phyloP scores from a whole-genome alignment of 2,329 filamentous ascomycete species.

The Monosporascus sp. region DNA sequence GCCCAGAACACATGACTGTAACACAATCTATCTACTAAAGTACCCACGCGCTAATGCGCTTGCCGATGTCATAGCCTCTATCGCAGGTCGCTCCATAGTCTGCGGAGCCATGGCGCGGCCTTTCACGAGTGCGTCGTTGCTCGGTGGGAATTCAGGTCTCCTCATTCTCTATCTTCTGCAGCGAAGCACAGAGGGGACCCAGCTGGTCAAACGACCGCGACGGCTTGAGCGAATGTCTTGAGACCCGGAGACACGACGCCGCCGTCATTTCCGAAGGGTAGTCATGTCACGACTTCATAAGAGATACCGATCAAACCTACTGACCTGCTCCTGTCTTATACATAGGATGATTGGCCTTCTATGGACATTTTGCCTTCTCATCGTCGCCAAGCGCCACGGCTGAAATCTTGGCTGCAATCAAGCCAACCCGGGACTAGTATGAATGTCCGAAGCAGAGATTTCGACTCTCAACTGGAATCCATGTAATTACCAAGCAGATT shows the following conservation, averaged over 20 bases:
- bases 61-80: slow-evolving; percentile 16
- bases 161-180: neutral
- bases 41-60: slow-evolving; percentile 25
- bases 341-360: neutral
- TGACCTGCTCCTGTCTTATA: neutral
- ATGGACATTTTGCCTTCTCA: neutral
- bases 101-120: neutral
- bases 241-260: neutral
- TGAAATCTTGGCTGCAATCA: neutral
- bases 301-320: neutral
- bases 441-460: neutral
- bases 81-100: neutral
- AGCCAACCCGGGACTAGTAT: neutral
- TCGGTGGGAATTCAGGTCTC: neutral
- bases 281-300: neutral
- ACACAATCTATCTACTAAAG: slow-evolving; percentile 25
- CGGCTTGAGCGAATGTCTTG: neutral
- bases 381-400: neutral
- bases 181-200: neutral
- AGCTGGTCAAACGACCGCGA: neutral
- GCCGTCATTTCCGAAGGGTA: neutral
- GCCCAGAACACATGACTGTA: slow-evolving; percentile 12
- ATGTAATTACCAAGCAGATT: neutral
- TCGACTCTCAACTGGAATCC: neutral
- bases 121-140: neutral